A percentile compares a stretch with the other conserved stretches of the same genome.
These are phyloP conservation scores for Boletus eberwhitei DNA, from an alignment of 768 basidiomycete species.

Conservation along the genomic window DNA sequence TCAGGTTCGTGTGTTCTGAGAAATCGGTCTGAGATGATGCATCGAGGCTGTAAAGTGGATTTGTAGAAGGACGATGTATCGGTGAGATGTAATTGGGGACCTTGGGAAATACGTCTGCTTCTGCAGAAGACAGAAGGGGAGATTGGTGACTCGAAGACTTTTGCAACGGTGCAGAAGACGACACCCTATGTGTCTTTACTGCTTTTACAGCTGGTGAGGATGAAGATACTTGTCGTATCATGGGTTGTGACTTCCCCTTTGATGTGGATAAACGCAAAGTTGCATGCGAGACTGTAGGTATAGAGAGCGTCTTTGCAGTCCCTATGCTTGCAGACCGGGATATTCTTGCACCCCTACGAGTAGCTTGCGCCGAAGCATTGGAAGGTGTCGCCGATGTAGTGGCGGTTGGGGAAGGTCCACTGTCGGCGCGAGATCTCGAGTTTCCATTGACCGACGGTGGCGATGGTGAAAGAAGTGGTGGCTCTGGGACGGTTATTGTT, in stretches of 20 bases:
- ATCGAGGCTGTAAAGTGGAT: constrained; percentile 71
- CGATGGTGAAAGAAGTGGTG: constrained; percentile 23
- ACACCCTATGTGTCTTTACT: constrained; percentile 14
- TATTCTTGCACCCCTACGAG: constrained; percentile 13
- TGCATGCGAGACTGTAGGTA: constrained; percentile 1
- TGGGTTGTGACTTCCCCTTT: constrained; percentile 16
- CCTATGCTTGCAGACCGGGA: constrained; percentile 18
- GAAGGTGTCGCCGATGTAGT: neutral
- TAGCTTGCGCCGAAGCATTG: constrained; percentile 1
- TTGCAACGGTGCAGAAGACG: constrained; percentile 25
- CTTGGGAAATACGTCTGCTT: constrained; percentile 11
- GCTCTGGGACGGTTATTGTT: constrained; percentile 45
- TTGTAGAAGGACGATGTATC: constrained; percentile 79
- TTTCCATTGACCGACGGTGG: constrained; percentile 25
- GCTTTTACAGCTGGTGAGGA: constrained; percentile 4
- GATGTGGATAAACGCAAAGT: constrained; percentile 10
- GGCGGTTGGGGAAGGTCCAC: constrained; percentile 19
- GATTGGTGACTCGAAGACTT: constrained; percentile 26
- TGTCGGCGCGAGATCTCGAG: constrained; percentile 23
- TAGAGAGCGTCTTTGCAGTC: constrained; percentile 13
- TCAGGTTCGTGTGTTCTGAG: constrained; percentile 51
- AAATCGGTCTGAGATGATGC: constrained; percentile 48
- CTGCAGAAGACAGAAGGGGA: constrained; percentile 18
- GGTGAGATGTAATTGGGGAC: constrained; percentile 73
- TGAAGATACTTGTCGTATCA: constrained; percentile 17